Evolutionary conservation across 163 green algal genomes (phyloP).

Genomic region (Chlorella variabilis): DNA sequence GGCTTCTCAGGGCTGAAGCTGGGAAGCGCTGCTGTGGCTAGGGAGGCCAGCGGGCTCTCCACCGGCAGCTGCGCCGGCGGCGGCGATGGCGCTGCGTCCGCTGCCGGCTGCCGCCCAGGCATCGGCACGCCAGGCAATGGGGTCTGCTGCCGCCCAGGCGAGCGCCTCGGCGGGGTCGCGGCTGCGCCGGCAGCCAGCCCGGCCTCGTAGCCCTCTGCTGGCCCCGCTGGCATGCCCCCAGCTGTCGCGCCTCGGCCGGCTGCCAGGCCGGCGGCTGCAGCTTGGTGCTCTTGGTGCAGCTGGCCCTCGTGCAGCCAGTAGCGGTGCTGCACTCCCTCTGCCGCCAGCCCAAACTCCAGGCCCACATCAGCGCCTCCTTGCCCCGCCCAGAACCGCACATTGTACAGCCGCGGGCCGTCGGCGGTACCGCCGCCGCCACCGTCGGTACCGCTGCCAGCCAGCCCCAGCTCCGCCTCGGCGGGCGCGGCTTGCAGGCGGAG

Average conservation of each 20-base stretch:
- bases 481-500: conserved; percentile 21
- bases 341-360: background rate
- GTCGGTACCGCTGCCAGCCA: background rate
- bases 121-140: background rate
- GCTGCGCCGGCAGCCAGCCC: no score
- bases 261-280: background rate
- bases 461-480: background rate
- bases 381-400: conserved; percentile 13
- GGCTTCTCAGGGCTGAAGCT: conserved; percentile 33
- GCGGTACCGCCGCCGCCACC: background rate
- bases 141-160: background rate
- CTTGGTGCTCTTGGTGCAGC: background rate
- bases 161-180: no score
- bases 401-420: background rate
- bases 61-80: background rate
- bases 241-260: background rate
- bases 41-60: conserved; percentile 26
- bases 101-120: background rate
- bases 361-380: background rate
- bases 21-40: conserved; percentile 20
- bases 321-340: background rate
- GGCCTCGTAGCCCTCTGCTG: background rate
- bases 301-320: conserved; percentile 15
- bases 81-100: no score
- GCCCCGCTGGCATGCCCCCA: no score